phyloP scores from a whole-genome alignment of 495 filamentous ascomycete genomes.

The Clohesyomyces aquaticus region DNA sequence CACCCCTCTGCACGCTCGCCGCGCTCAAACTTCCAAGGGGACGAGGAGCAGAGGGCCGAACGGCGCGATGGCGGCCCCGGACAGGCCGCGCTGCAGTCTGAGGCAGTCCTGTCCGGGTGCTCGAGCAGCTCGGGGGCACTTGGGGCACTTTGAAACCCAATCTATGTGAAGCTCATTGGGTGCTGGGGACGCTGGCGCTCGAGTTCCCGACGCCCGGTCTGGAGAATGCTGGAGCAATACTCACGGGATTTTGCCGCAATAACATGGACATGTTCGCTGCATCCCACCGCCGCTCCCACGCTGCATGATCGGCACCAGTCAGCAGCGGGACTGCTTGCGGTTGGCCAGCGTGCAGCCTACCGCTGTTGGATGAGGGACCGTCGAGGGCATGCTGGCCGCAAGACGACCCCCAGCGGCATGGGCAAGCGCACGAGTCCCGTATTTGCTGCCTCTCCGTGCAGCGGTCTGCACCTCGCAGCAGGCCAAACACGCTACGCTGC shows the following conservation, averaged over 20 bases:
- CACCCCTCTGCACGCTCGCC: too few relatives aligned
- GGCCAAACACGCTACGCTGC: conserved; percentile 32
- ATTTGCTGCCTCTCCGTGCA: conserved; percentile 29
- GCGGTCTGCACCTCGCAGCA: conserved; percentile 24
- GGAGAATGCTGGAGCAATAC: conserved; percentile 31
- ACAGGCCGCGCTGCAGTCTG: conserved; percentile 29
- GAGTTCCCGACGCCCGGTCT: conserved; percentile 29
- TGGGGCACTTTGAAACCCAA: conserved; percentile 38
- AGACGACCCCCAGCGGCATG: background rate
- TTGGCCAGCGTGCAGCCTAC: conserved; percentile 21
- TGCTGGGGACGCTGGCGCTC: background rate
- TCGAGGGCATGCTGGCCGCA: conserved; percentile 22
- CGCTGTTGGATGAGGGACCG: conserved; percentile 32
- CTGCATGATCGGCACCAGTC: conserved; percentile 38
- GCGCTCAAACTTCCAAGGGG: too few relatives aligned
- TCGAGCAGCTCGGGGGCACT: conserved; percentile 10
- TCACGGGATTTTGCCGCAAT: conserved; percentile 40
- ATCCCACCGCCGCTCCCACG: conserved; percentile 29
- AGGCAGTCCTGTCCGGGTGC: conserved; percentile 1
- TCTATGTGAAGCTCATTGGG: conserved; percentile 38
- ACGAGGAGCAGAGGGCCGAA: conserved; percentile 19
- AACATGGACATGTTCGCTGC: conserved; percentile 31
- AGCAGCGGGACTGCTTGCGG: conserved; percentile 26
- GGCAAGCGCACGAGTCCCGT: conserved; percentile 18
- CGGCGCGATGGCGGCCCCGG: conserved; percentile 13